Evolutionary conservation across 768 basidiomycete species (phyloP), one percentile per base, ranked within the genome.

Genomic region (Suillus subalutaceus): DNA sequence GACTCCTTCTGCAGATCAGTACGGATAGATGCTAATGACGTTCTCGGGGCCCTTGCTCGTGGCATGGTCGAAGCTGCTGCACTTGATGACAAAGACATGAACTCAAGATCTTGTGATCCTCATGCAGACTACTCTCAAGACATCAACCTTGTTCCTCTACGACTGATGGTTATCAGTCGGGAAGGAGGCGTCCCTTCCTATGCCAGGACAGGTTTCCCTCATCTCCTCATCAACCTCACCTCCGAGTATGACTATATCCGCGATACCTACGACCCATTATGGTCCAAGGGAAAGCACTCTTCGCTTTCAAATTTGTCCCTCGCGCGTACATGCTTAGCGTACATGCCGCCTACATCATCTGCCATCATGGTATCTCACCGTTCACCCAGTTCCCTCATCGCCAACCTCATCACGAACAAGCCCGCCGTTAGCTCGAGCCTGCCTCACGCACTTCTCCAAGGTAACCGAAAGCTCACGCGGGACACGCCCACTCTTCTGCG

Each of bases 161-260:
- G 97, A 37, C 85, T 99, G 66, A 96, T 99, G 92, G 91, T 99
- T 77, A 98, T 99, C 78, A 97, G 96, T 77, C 87, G 91, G 23
- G 94, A 97, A 78, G 97, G 97, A 30, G 97, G 97, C 16, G 90
- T 99, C 4, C 97, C 97, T 26, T 99, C 97, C 0, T 99, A 98
- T 75, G 97, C 97, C 43, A 94, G 97, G 38, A 87, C 86, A 12
- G 97, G 97, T 56, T 88, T 93, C 69, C 97, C 97, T 23, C 97
- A 99, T 80, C 89, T 99, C 30, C 88, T 97, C 66, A 90, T 99
- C 82, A 99, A 99, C 76, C 86, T 99, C 60, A 84, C 86, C 0
- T 94, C 94, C 16, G 97, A 99, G 77, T 91, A 86, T 74, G 77
- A 86, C 58, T 90, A 92, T 79, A 98, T 99, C 71, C 85, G 87